Conservation (phyloP, 805 yeast species). For the Ogataea methanolica region DNA sequence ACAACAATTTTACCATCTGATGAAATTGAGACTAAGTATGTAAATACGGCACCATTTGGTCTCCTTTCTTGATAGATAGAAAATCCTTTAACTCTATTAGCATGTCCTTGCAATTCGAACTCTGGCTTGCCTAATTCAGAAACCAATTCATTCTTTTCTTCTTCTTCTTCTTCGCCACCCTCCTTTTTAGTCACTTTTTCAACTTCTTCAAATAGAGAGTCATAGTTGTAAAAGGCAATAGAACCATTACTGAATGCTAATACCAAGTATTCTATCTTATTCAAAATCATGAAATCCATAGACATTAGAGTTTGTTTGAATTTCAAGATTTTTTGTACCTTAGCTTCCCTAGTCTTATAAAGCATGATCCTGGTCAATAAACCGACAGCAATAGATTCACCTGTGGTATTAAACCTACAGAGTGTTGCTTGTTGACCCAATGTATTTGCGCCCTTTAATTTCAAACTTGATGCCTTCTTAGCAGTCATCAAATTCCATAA, state of each 20-base stretch:
- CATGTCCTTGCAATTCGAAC: constrained; percentile 71
- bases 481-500: constrained; percentile 98
- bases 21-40: constrained; percentile 71
- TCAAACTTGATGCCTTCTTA: constrained; percentile 82
- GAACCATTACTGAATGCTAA: constrained; percentile 71
- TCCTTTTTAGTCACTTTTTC: constrained; percentile 15
- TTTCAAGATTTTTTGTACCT: constrained; percentile 48
- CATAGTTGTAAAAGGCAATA: constrained; percentile 51
- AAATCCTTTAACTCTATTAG: constrained; percentile 80
- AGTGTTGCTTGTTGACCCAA: constrained; percentile 43
- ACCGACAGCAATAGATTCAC: constrained; percentile 75
- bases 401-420: constrained; percentile 41
- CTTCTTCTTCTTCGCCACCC: constrained; percentile 26
- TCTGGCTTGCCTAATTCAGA: constrained; percentile 37
- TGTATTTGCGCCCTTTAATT: constrained; percentile 64
- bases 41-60: constrained; percentile 29
- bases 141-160: constrained; percentile 16
- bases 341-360: constrained; percentile 60
- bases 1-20: constrained; percentile 92
- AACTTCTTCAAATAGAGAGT: constrained; percentile 21
- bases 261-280: constrained; percentile 51
- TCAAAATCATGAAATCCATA: constrained; percentile 45
- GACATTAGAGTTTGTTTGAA: constrained; percentile 61
- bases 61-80: constrained; percentile 37
- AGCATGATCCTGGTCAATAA: constrained; percentile 59